Percentiles rank a stretch among this genome's conserved stretches.
These are phyloP conservation scores for Alternaria ventricosa DNA, from an alignment of 2,329 filamentous ascomycete genomes.

Conservation along the genomic window DNA sequence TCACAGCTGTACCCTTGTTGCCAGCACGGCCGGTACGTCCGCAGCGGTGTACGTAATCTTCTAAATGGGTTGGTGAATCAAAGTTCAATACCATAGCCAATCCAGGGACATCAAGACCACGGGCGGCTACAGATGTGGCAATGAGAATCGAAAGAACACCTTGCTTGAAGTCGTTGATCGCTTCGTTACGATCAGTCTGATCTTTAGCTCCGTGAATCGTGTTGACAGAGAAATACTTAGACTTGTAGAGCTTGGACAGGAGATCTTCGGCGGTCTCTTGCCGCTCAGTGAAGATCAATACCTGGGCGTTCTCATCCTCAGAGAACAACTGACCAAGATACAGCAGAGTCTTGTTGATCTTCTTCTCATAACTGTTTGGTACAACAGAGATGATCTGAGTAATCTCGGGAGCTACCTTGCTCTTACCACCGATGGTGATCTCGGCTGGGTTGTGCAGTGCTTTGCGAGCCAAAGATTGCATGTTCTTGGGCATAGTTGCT, in stretches of 20 bases:
- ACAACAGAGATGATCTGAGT: constrained; percentile 87
- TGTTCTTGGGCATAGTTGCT: constrained; percentile 92
- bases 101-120: constrained; percentile 94
- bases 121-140: constrained; percentile 92
- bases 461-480: constrained; percentile 89
- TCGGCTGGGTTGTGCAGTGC: constrained; percentile 84
- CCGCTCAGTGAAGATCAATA: constrained; percentile 88
- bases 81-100: constrained; percentile 96
- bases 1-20: constrained; percentile 92
- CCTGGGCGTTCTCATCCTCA: constrained; percentile 85
- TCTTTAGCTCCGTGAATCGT: constrained; percentile 78
- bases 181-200: constrained; percentile 44
- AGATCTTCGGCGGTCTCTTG: constrained; percentile 71
- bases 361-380: constrained; percentile 65
- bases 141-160: constrained; percentile 89
- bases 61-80: constrained; percentile 89
- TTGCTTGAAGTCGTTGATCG: constrained; percentile 55
- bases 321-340: constrained; percentile 87
- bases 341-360: constrained; percentile 84
- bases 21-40: constrained; percentile 94
- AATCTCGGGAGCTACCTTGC: constrained; percentile 72
- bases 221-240: constrained; percentile 62
- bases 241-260: constrained; percentile 38
- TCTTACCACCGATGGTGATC: constrained; percentile 89
- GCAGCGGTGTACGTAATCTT: constrained; percentile 95